These are phyloP conservation scores for Sporobolomyces pararoseus DNA, from an alignment of 768 basidiomycete genomes.

Conservation along the genomic window DNA sequence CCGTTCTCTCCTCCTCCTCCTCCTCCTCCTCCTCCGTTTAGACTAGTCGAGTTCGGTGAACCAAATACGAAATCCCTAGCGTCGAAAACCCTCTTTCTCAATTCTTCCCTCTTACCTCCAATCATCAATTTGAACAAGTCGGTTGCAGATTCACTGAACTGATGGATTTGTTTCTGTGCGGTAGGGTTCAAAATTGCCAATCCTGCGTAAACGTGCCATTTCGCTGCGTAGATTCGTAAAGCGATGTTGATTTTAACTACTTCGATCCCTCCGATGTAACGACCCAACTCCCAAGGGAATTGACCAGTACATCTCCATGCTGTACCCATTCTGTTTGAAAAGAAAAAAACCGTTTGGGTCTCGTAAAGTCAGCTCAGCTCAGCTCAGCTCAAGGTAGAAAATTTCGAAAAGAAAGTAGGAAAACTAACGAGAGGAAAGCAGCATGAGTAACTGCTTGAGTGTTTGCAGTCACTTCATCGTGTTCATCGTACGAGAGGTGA, in stretches of 20 bases:
- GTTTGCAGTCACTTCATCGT: conserved; percentile 93
- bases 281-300: conserved; percentile 90
- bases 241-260: conserved; percentile 97
- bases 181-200: conserved; percentile 95
- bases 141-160: conserved; percentile 76
- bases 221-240: conserved; percentile 90
- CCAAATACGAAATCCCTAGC: conserved; percentile 75
- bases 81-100: conserved; percentile 69
- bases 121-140: conserved; percentile 97
- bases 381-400: not conserved
- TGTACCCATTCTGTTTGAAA: conserved; percentile 78
- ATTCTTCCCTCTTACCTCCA: conserved; percentile 55
- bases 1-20: conserved; percentile 39
- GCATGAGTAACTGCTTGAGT: conserved; percentile 98
- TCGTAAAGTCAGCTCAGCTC: too few species aligned
- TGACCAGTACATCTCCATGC: conserved; percentile 74
- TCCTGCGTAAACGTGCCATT: conserved; percentile 99
- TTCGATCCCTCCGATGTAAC: conserved; percentile 95
- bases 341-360: too few species aligned
- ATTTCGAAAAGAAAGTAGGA: not conserved
- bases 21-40: too few species aligned
- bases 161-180: conserved; percentile 81
- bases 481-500: conserved; percentile 90
- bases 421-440: conserved; percentile 79
- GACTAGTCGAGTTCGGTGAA: too few species aligned